These are phyloP conservation scores for Hygrocybe coccinea DNA, from an alignment of 768 basidiomycete genomes.

Conservation along the genomic window DNA sequence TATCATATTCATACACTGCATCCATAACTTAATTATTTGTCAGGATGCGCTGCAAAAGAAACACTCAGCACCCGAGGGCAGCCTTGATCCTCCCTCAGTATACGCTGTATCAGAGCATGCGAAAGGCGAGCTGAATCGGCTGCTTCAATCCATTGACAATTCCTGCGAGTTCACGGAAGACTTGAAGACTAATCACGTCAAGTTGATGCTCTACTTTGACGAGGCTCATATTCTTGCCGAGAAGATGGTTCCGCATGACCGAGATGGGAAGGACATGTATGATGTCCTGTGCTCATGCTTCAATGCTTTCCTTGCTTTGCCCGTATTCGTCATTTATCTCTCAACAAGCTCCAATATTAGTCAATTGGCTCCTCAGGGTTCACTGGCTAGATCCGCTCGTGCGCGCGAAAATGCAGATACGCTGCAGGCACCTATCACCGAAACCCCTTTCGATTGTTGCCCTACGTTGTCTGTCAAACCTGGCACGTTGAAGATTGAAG, in stretches of 20 bases:
- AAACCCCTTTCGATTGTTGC: conserved; percentile 6
- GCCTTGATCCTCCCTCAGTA: not conserved
- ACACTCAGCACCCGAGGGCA: too few relatives aligned
- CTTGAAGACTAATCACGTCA: not conserved
- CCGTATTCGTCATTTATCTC: conserved; percentile 1
- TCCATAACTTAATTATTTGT: too few relatives aligned
- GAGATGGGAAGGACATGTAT: not conserved
- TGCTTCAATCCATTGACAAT: not conserved
- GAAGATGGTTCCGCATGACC: not conserved
- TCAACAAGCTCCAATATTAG: not conserved
- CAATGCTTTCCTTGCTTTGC: not conserved
- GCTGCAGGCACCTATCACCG: conserved; percentile 2
- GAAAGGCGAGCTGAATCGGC: not conserved
- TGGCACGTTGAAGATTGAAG: not conserved
- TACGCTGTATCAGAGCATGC: not conserved
- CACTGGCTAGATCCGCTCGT: not conserved
- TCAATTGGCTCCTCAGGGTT: not conserved
- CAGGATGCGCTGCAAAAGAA: too few relatives aligned
- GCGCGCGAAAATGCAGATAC: not conserved
- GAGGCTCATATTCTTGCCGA: conserved; percentile 4
- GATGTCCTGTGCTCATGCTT: conserved; percentile 1
- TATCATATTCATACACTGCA: too few relatives aligned
- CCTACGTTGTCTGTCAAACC: not conserved
- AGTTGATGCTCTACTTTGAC: conserved; percentile 3
- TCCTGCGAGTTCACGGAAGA: not conserved